Conservation (phyloP, 2,329 filamentous ascomycete species). For the Pseudogymnoascus sp. region DNA sequence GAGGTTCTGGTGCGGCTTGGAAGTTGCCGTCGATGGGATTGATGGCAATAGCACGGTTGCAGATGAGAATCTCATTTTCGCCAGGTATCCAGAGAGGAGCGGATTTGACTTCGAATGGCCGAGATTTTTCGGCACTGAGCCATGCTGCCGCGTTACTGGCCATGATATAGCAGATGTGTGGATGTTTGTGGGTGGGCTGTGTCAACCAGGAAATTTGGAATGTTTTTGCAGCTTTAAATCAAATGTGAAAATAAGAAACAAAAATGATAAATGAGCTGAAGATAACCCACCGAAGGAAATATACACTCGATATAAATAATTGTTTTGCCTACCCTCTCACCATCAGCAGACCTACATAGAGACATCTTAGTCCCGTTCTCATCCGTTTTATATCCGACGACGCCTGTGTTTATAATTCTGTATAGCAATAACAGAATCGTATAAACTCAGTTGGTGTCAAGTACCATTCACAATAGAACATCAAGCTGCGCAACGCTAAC, state of each 20-base stretch:
- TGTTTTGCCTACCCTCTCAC: background rate
- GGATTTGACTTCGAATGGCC: constrained; percentile 29
- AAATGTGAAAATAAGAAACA: background rate
- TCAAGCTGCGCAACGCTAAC: background rate
- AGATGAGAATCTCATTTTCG: constrained; percentile 30
- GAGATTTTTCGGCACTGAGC: constrained; percentile 25
- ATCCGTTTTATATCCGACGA: background rate
- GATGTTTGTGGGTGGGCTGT: background rate
- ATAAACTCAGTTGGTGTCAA: background rate
- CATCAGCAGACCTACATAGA: background rate
- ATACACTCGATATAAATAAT: background rate
- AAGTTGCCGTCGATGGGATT: constrained; percentile 34
- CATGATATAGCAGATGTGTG: background rate
- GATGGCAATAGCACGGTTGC: constrained; percentile 31
- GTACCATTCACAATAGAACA: background rate
- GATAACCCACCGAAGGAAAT: background rate
- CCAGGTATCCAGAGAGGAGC: constrained; percentile 30
- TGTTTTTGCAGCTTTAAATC: background rate
- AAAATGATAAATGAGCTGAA: background rate
- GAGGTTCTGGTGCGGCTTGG: constrained; percentile 17
- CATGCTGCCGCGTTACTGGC: constrained; percentile 22
- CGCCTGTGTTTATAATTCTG: background rate
- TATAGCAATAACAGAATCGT: background rate
- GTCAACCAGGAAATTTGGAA: background rate
- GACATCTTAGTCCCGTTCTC: background rate